phyloP scores from a whole-genome alignment of 768 basidiomycete species.

The Leccinum rimulosum region DNA sequence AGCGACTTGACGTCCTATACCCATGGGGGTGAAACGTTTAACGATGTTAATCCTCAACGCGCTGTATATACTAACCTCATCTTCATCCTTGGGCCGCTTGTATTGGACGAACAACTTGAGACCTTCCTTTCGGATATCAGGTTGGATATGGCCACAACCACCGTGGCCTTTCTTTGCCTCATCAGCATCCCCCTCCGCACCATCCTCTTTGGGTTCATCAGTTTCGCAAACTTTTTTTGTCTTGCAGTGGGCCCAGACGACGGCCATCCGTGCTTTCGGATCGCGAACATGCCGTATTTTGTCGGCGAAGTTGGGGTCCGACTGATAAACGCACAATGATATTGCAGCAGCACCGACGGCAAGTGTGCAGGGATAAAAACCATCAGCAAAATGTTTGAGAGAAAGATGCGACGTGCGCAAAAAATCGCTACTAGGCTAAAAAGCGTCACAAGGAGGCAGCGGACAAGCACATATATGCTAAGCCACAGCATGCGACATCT shows the following conservation, averaged over 20 bases:
- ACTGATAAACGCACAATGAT: slow-evolving; percentile 46
- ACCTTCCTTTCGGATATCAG: slow-evolving; percentile 89
- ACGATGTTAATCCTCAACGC: slow-evolving; percentile 1
- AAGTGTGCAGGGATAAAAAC: slow-evolving; percentile 46
- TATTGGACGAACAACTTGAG: slow-evolving; percentile 93
- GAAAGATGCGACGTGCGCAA: slow-evolving; percentile 27
- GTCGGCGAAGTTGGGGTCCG: slow-evolving; percentile 80
- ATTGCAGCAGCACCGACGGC: slow-evolving; percentile 23
- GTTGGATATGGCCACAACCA: slow-evolving; percentile 95
- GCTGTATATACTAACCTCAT: slow-evolving; percentile 66
- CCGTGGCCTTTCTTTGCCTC: slow-evolving; percentile 90
- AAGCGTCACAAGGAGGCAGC: slow-evolving; percentile 61
- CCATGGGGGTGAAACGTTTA: slow-evolving; percentile 8
- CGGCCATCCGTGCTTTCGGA: slow-evolving; percentile 82
- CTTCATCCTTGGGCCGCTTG: slow-evolving; percentile 92
- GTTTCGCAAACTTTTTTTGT: slow-evolving; percentile 85
- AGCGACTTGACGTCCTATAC: slow-evolving; percentile 73
- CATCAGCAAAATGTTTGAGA: slow-evolving; percentile 57
- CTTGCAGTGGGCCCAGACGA: slow-evolving; percentile 86
- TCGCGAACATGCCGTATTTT: slow-evolving; percentile 86
- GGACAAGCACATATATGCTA: slow-evolving; percentile 56
- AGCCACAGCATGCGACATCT: slow-evolving; percentile 46
- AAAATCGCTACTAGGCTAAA: slow-evolving; percentile 28
- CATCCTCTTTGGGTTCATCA: slow-evolving; percentile 86
- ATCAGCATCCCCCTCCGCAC: slow-evolving; percentile 56